phyloP scores from a whole-genome alignment of 176 grass and related monocot species.

The Phoenix dactylifera region DNA sequence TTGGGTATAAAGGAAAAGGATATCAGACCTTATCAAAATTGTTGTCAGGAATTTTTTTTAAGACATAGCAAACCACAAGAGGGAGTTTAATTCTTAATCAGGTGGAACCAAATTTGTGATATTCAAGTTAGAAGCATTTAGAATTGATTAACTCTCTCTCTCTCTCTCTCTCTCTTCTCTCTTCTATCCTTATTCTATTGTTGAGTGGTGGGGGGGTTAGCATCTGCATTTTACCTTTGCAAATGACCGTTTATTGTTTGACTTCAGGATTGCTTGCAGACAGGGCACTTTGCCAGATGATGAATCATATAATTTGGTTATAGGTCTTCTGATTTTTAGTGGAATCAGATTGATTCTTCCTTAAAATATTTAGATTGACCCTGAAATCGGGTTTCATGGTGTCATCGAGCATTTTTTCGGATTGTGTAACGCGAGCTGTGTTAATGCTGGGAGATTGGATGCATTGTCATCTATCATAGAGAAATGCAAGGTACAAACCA shows the following conservation, averaged over 20 bases:
- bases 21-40: too few relatives aligned
- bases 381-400: conserved; percentile 63
- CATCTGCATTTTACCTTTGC: conserved; percentile 22
- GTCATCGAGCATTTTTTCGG: conserved; percentile 40
- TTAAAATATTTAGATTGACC: conserved; percentile 74
- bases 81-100: too few relatives aligned
- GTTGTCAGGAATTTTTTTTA: too few relatives aligned
- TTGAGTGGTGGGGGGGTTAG: too few relatives aligned
- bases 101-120: too few relatives aligned
- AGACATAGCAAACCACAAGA: too few relatives aligned
- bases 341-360: conserved; percentile 60
- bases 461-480: conserved; percentile 75
- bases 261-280: conserved; percentile 94
- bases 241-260: conserved; percentile 54
- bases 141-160: too few relatives aligned
- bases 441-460: conserved; percentile 65
- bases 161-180: too few relatives aligned
- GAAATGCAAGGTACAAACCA: conserved; percentile 83
- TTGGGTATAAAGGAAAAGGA: too few relatives aligned
- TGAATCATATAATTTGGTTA: conserved; percentile 85
- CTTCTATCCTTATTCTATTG: not conserved
- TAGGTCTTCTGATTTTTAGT: conserved; percentile 55
- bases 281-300: conserved; percentile 70
- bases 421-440: conserved; percentile 51
- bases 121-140: too few relatives aligned